Base-by-base conservation (phyloP, 2,329 filamentous ascomycete species). In the Pezicula neosporulosa region DNA sequence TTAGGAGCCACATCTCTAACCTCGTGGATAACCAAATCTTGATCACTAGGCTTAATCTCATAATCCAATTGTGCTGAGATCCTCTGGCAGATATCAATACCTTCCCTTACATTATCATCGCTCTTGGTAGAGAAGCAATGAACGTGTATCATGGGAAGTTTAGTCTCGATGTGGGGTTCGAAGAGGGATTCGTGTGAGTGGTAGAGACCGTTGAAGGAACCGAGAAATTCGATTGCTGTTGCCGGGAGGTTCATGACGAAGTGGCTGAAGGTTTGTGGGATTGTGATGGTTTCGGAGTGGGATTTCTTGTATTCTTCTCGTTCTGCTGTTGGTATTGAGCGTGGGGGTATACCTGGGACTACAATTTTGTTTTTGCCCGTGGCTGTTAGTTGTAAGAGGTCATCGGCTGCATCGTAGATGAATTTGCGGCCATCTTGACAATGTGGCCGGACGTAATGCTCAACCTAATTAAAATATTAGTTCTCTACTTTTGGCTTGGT, bases 221-320 rank as follows among this genome's bases (percentile, higher is more conserved):
- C 75, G 19, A 97, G 77, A 67, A 99, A 99, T 52, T 88, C 85
- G 54, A 94, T 86, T 1, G 94, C 93, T 1, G 85, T 88, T 1
- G 92, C 94, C 1, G 94, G 94, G 15, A 99, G 85, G 71, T 99
- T 99, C 90, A 99, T 97, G 59, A 97, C 88, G 68, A 92, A 99
- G 73, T 97, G 94, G n/a, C 85, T 80, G 66, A 97, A 89, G 36
- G 86, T 85, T 2, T 78, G 78, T 2, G 93, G 93, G 43, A 91
- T 76, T 10, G 76, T 72, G 27, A 83, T 65, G 21, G 69, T 68
- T 48, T 68, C 62, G 4, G 71, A 71, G 3, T 66, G 66, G 10
- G 24, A 13, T 44, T 28, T 13, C 6, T 13, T 44, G 24, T 39
- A 19, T 49, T 60, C 48, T 46, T 53, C 19, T 16, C 42, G 42